These are phyloP conservation scores for Verticillium tricorpus DNA, from an alignment of 2,329 filamentous ascomycete genomes.

Conservation along the genomic window DNA sequence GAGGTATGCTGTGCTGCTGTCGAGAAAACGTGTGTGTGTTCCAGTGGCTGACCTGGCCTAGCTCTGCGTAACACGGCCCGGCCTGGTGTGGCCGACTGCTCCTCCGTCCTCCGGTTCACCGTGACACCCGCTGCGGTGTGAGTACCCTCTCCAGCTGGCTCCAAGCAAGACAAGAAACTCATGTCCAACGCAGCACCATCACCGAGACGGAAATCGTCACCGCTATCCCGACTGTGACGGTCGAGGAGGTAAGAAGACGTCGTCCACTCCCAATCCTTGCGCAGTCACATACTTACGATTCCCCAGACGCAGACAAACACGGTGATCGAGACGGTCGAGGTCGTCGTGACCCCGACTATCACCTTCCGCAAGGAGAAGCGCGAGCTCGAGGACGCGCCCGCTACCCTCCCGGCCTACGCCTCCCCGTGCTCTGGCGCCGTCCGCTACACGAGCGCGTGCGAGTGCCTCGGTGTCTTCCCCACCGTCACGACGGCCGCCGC, in stretches of 20 bases:
- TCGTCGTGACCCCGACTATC: not conserved
- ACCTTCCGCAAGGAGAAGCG: not conserved
- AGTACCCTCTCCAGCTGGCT: not conserved
- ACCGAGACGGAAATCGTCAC: not conserved
- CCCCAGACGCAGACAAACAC: not conserved
- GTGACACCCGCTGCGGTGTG: not conserved
- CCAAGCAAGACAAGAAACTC: not conserved
- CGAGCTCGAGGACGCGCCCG: not conserved
- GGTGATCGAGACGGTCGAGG: not conserved
- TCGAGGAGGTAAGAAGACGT: not conserved
- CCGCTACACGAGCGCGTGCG: constrained; percentile 20
- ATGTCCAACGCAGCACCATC: not conserved
- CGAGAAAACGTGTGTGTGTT: not conserved
- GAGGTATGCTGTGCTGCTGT: not conserved
- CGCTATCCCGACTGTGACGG: not conserved
- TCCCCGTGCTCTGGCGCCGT: constrained; percentile 14
- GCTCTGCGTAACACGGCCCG: not conserved
- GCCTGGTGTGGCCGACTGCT: not conserved
- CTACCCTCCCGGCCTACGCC: constrained; percentile 17
- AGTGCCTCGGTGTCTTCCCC: constrained; percentile 19
- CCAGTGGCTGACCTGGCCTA: not conserved
- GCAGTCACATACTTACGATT: not conserved
- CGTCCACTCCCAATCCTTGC: not conserved
- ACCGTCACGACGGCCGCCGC: constrained; percentile 8
- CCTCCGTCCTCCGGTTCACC: not conserved